Base-by-base conservation (phyloP, 179 eudicot species). In the Sideroxylon spinosum region DNA sequence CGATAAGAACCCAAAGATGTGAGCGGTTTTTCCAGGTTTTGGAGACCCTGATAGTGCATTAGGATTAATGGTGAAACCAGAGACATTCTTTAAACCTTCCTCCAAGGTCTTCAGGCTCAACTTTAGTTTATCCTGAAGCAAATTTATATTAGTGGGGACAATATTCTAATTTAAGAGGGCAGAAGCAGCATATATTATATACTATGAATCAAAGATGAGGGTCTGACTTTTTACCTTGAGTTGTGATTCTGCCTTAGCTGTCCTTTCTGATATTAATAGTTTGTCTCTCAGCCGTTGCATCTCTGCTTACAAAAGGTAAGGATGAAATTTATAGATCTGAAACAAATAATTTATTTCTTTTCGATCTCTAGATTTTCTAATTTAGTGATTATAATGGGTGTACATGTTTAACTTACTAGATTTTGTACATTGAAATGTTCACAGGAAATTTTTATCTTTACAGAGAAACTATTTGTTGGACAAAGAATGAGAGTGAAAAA, bases 201-300 rank as follows among this genome's bases (percentile, higher is more conserved):
- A 10, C 52, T 13, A n/a, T 61, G 44, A 60, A 59, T 49, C 8
- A 6, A 71, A 69, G 57, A 61, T 46, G 29, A 56, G 29, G 10
- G 32, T 63, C 52, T 22, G 69, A 65, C n/a, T 76, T 6, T 75
- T 61, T 78, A 95, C 98, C 93, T 96, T 96, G 68, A 96, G 87
- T 81, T 88, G 94, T 63, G 96, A 90, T 89, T 94, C 99, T 62
- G 92, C 94, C 78, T 88, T 92, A 10, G 98, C 98, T 0, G 97
- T 88, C 84, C 95, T 90, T 84, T 96, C 99, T 63, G 96, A 81
- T 79, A 92, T 81, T 65, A 87, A 85, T 77, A 92, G 80, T 81
- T 92, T 94, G 68, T 94, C 96, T 81, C 80, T 90, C 72, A 96
- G 78, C 44, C 95, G 89, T 83, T 96, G 93, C 86, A 89, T 87